Evolutionary conservation across 352 stramenopile genomes (phyloP).

Genomic region (Blastocystis sp.): DNA sequence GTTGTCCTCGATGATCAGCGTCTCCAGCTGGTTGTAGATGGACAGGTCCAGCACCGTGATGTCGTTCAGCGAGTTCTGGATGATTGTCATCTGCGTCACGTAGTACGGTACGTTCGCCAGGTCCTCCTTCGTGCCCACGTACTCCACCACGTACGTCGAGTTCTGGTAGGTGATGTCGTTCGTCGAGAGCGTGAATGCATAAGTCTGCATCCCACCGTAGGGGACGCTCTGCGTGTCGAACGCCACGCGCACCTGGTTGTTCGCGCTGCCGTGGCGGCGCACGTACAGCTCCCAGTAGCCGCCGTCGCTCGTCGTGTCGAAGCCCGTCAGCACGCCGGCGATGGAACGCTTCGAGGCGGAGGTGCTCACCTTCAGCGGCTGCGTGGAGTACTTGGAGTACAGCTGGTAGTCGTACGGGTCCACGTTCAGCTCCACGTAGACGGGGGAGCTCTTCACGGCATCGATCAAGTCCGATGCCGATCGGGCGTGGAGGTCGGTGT

Average conservation of each 20-base stretch:
- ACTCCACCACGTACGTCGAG: conserved; percentile 18
- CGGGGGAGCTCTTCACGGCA: background rate
- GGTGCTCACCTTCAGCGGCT: background rate
- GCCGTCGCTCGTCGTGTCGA: background rate
- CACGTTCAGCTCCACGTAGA: conserved; percentile 4
- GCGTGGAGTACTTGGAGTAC: conserved; percentile 21
- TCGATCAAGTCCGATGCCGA: background rate
- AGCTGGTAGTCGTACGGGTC: conserved; percentile 13
- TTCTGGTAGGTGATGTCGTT: conserved; percentile 29
- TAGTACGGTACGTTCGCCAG: conserved; percentile 21
- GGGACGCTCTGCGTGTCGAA: background rate
- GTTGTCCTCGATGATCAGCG: background rate
- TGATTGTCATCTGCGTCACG: background rate
- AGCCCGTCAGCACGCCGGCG: background rate
- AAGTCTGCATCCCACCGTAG: background rate
- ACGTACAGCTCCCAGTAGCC: conserved; percentile 8
- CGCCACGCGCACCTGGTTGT: background rate
- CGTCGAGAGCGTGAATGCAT: background rate
- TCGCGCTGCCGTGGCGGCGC: background rate
- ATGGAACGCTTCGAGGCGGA: background rate
- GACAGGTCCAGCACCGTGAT: background rate
- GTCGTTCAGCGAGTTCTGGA: conserved; percentile 10
- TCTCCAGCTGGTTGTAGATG: conserved; percentile 5
- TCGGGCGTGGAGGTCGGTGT: background rate
- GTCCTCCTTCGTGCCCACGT: conserved; percentile 4